Conservation (phyloP, 2,329 filamentous ascomycete genomes). For the Neofusicoccum cordaticola region DNA sequence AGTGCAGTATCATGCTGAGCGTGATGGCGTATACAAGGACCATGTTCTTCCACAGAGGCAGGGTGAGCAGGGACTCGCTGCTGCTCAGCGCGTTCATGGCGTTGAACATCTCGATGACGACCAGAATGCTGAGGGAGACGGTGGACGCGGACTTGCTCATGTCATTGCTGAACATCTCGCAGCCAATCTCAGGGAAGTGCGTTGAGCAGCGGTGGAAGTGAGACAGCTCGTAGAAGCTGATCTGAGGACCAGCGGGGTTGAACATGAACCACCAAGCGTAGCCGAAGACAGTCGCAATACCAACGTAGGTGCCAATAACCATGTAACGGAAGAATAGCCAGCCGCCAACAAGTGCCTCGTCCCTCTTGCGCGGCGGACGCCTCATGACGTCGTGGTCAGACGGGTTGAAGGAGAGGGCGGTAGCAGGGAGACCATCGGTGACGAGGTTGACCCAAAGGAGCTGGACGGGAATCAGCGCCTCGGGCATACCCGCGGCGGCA, state of each 20-base stretch:
- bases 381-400: slow-evolving; percentile 99
- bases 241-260: slow-evolving; percentile 84
- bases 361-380: slow-evolving; percentile 82
- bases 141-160: slow-evolving; percentile 89
- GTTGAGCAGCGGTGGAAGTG: slow-evolving; percentile 92
- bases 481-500: slow-evolving; percentile 93
- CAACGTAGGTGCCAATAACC: slow-evolving; percentile 93
- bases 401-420: slow-evolving; percentile 95
- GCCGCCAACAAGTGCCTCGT: slow-evolving; percentile 86
- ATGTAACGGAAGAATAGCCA: slow-evolving; percentile 99
- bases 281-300: slow-evolving; percentile 88
- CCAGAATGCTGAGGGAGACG: slow-evolving; percentile 83
- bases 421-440: slow-evolving; percentile 93
- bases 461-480: slow-evolving; percentile 94
- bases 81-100: slow-evolving; percentile 97
- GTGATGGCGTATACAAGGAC: slow-evolving; percentile 94
- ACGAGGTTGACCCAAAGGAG: slow-evolving; percentile 98
- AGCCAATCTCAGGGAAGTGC: slow-evolving; percentile 85
- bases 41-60: slow-evolving; percentile 98
- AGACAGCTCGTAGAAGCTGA: slow-evolving; percentile 81
- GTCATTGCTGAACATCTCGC: slow-evolving; percentile 83
- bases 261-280: slow-evolving; percentile 99
- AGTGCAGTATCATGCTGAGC: slow-evolving; percentile 92
- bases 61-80: slow-evolving; percentile 86
- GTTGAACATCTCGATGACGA: slow-evolving; percentile 99